Conservation (phyloP, 352 stramenopile genomes). For the Pythium biforme region DNA sequence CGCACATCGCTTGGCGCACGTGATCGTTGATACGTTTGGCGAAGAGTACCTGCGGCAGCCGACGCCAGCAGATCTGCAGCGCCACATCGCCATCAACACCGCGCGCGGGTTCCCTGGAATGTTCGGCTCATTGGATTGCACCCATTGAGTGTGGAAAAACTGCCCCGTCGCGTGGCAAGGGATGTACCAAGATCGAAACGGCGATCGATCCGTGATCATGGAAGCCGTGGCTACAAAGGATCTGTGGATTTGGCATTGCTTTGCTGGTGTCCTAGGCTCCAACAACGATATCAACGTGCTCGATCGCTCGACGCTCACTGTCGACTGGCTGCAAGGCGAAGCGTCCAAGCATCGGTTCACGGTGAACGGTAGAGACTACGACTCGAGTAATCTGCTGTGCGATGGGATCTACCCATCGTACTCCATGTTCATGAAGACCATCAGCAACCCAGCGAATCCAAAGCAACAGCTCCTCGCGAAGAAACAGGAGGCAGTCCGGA, state of each 20-base stretch:
- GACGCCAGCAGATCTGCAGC: constrained; percentile 14
- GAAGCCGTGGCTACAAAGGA: constrained; percentile 27
- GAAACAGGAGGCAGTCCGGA: constrained; percentile 24
- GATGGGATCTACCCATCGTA: constrained; percentile 31
- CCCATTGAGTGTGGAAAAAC: constrained; percentile 22
- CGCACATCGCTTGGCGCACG: background rate
- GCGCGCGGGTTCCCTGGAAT: constrained; percentile 17
- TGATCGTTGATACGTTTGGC: constrained; percentile 11
- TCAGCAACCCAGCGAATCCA: constrained; percentile 1
- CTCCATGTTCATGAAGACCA: constrained; percentile 29
- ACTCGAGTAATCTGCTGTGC: constrained; percentile 16
- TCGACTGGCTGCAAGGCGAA: constrained; percentile 17
- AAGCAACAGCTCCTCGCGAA: constrained; percentile 20
- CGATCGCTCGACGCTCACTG: constrained; percentile 25
- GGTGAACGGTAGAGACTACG: constrained; percentile 1
- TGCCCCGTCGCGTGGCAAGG: constrained; percentile 13
- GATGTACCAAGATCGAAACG: constrained; percentile 14
- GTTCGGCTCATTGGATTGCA: constrained; percentile 23
- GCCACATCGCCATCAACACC: constrained; percentile 6
- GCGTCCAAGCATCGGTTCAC: constrained; percentile 1
- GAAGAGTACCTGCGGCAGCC: constrained; percentile 22
- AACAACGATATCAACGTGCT: constrained; percentile 40
- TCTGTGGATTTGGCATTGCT: constrained; percentile 32
- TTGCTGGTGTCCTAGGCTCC: constrained; percentile 17
- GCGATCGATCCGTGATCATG: constrained; percentile 13